Percentiles rank a stretch among this genome's conserved stretches.
Conservation (phyloP, 1,139 yeast genomes). For the Yamadazyma dushanensis region DNA sequence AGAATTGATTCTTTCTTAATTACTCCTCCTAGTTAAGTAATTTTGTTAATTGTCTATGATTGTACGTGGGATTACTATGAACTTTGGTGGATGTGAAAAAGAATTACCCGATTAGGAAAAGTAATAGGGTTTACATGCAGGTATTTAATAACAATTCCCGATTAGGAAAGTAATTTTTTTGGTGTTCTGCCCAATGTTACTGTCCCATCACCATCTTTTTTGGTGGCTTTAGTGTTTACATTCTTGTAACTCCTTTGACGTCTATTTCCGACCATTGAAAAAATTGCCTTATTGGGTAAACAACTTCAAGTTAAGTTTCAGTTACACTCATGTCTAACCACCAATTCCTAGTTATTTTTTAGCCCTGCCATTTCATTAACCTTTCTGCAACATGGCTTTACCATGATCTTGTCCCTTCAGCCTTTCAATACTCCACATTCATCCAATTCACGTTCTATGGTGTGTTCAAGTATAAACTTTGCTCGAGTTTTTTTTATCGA, state of each 20-base stretch:
- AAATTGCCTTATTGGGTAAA: conserved; percentile 4
- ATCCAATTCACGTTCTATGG: no score
- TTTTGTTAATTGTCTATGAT: conserved; percentile 11
- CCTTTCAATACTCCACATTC: no score
- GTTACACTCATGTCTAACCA: no score
- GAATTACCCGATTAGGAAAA: conserved; percentile 17
- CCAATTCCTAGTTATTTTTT: not conserved
- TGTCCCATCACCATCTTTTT: no score
- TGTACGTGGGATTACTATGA: conserved; percentile 3
- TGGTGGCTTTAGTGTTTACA: not conserved
- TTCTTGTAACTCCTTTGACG: not conserved
- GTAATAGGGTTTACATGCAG: conserved; percentile 11
- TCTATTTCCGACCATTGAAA: not conserved
- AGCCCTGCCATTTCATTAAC: not conserved
- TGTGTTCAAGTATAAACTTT: no score
- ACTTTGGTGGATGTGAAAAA: not conserved
- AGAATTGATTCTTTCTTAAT: conserved; percentile 4
- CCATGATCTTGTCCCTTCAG: no score
- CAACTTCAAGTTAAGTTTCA: no score
- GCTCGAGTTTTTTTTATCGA: conserved; percentile 1
- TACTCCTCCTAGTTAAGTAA: conserved; percentile 8
- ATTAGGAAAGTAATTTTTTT: conserved; percentile 10
- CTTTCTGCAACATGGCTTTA: no score
- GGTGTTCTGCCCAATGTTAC: not conserved
- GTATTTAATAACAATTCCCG: conserved; percentile 12